Base-by-base conservation (phyloP, 192 early-diverging fungal species). In the Phycomyces nitens region DNA sequence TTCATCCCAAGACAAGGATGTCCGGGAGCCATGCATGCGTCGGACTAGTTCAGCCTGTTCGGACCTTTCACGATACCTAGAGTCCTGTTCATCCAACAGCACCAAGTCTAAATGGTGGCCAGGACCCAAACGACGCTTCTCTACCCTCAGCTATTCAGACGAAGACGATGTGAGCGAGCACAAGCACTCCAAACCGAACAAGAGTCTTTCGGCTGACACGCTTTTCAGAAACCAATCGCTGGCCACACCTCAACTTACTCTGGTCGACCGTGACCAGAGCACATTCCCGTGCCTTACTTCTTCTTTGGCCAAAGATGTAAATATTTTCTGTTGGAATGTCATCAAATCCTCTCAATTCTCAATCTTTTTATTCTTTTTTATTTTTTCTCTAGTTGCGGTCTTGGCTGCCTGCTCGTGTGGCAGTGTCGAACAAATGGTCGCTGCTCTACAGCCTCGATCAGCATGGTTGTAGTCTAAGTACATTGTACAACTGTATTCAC, bases 381-480 rank as follows among this genome's bases (percentile, higher is more conserved):
- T 56, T 6, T 23, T 11, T 41, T n/a, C 18, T 41, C 12, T 61
- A 72, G 70, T 3, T 72, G 4, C 70, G 50, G 49, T 43, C 21
- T 10, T 62, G 65, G 54, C 69, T 99, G 44, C 94, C 95, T 7
- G 84, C 86, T 6, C 74, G 94, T 53, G 74, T 90, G 41, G 77
- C 85, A 18, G 77, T 94, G 64, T 72, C 89, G 5, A 76, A 85
- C 42, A 83, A 77, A 56, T 95, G 92, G 91, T 82, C 80, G 20
- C 80, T 99, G 24, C 68, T 94, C 7, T 99, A 96, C 75, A 91
- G 89, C 57, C 82, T 95, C 55, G 94, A 95, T 58, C 88, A 94
- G 66, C 93, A 99, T 72, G 96, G 96, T 0, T 92, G 90, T 53
- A 90, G 87, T 67, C 77, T 99, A 59, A 77, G 84, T 29, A 95